Conservation (phyloP, 306 rosid genomes). For the Trichosanthes truncata region DNA sequence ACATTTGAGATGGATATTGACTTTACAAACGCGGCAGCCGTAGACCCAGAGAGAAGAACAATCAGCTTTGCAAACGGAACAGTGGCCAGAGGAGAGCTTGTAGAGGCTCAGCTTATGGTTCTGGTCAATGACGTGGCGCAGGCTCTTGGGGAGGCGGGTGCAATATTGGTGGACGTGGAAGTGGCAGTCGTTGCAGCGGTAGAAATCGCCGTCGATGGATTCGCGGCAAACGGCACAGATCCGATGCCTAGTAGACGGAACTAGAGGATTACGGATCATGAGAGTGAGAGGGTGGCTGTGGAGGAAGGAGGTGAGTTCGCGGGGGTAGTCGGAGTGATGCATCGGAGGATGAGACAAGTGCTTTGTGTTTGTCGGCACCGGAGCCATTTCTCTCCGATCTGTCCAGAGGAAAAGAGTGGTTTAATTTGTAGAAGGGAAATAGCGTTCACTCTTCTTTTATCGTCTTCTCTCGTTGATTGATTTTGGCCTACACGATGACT, state of each 20-base stretch:
- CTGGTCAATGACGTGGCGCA: not conserved
- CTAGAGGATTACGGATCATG: not conserved
- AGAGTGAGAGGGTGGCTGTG: not conserved
- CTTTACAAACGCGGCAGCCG: not conserved
- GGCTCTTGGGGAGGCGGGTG: conserved; percentile 10
- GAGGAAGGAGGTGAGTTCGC: not conserved
- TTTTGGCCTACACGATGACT: not conserved
- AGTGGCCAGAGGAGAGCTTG: not conserved
- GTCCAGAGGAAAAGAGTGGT: not conserved
- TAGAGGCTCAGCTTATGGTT: not conserved
- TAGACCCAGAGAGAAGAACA: conserved; percentile 3
- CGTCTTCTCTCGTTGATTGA: not conserved
- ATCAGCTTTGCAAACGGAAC: not conserved
- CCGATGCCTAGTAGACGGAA: not conserved
- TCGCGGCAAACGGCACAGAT: conserved; percentile 11
- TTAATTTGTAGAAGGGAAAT: not conserved
- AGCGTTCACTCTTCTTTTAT: not conserved
- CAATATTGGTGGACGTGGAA: conserved; percentile 17
- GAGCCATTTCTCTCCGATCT: not conserved
- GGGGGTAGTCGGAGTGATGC: conserved; percentile 7
- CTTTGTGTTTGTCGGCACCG: not conserved
- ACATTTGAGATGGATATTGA: not conserved
- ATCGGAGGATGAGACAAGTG: not conserved
- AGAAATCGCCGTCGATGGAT: conserved; percentile 8
- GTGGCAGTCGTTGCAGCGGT: conserved; percentile 13